phyloP scores from a whole-genome alignment of 1,284 basidiomycete genomes.

The Caloboletus firmus region DNA sequence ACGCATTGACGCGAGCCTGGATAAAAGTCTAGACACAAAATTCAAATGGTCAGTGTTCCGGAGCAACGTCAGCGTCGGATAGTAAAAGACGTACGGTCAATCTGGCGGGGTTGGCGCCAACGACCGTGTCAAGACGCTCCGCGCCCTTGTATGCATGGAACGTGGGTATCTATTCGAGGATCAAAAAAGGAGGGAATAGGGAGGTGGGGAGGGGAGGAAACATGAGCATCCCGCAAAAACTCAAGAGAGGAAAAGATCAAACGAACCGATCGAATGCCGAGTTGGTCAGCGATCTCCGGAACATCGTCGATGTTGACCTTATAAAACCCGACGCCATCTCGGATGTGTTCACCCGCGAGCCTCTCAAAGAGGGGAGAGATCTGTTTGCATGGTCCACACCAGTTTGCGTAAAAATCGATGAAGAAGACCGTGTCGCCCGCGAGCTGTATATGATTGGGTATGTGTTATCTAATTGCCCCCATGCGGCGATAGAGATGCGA shows the following conservation, averaged over 20 bases:
- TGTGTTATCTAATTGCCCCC: no score
- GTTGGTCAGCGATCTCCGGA: slow-evolving; percentile 43
- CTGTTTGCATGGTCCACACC: slow-evolving; percentile 66
- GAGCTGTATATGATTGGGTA: no score
- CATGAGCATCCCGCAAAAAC: no score
- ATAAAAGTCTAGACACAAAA: slow-evolving; percentile 7
- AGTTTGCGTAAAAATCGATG: slow-evolving; percentile 62
- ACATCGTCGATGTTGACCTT: slow-evolving; percentile 65
- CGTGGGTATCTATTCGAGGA: slow-evolving; percentile 60
- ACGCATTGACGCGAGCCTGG: no score
- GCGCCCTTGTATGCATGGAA: slow-evolving; percentile 70
- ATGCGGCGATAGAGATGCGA: no score
- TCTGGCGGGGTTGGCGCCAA: slow-evolving; percentile 53
- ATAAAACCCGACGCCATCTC: slow-evolving; percentile 55
- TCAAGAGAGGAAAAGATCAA: no score
- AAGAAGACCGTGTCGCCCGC: slow-evolving; percentile 42
- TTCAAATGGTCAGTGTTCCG: neutral
- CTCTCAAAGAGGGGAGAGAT: slow-evolving; percentile 69
- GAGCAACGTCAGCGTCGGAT: neutral
- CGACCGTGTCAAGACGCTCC: slow-evolving; percentile 50
- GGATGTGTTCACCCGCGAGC: slow-evolving; percentile 36
- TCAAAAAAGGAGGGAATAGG: no score
- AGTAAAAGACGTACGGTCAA: slow-evolving; percentile 14
- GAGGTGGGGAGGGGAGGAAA: no score
- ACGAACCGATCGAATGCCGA: slow-evolving; percentile 57